Evolutionary conservation across 2,329 filamentous ascomycete genomes (phyloP), one percentile per base, ranked within the genome.

Genomic region (Scedosporium minutisporum): DNA sequence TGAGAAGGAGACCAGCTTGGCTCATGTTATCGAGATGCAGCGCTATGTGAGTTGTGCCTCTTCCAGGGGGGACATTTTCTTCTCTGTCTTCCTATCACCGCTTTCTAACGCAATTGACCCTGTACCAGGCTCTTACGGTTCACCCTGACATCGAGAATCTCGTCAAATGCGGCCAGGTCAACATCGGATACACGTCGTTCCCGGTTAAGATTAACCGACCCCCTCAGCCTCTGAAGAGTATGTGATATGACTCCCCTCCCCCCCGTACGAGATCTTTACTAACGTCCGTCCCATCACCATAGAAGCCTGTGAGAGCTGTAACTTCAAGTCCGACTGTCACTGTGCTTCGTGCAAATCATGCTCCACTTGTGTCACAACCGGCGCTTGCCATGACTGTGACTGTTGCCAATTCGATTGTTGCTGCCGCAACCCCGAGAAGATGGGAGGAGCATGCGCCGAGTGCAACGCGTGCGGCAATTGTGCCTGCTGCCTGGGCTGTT

Each of bases 361-460:
- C 23, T 61, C 59, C 5, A 23, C 44, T 14, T 61, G 59, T n/a
- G 27, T 29, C 21, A 25, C 59, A 16, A 61, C 59, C 14, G 25
- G 25, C 16, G 33, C 59, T 25, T 61, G 59, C 59, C 10, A 51
- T 1, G 14, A 14, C 9, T 61, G 59, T 29, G n/a, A 27, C 16
- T 61, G 59, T 16, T 61, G 59, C 59, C 33, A 53, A 25, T 61
- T 61, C 44, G 21, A 27, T 21, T 61, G 59, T 33, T 61, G 59
- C 59, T 61, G 59, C 41, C 59, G 59, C n/a, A 53, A 33, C 44
- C 44, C 59, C 12, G 16, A 16, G 6, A 33, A 33, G 7, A 33
- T 9, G 6, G 29, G 29, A 27, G 16, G 3, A 14, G 25, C 58
- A 23, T 61, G 59, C 44, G 14, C 10, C 21, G 14, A 18, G 9